Percentiles rank a stretch among this genome's conserved stretches.
These are phyloP conservation scores for Kwoniella botswanensis DNA, from an alignment of 768 basidiomycete genomes.

Conservation along the genomic window DNA sequence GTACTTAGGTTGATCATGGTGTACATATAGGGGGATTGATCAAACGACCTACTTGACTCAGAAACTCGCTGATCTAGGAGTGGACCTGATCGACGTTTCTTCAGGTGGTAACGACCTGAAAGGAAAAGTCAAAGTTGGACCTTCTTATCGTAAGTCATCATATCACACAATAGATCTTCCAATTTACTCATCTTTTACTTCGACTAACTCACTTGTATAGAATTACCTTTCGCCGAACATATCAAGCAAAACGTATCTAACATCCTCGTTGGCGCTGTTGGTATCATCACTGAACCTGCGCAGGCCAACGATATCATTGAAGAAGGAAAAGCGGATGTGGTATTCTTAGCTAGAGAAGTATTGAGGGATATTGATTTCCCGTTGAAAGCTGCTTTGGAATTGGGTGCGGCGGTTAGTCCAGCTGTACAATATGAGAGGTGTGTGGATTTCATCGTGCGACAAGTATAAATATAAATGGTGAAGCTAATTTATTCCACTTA, in stretches of 20 bases:
- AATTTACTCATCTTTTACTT: too few species aligned
- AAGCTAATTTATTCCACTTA: too few species aligned
- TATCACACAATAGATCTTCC: too few species aligned
- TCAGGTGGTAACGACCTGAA: conserved; percentile 69
- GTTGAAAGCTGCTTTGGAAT: conserved; percentile 66
- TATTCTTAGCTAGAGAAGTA: conserved; percentile 71
- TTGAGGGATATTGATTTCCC: conserved; percentile 72
- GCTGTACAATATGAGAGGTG: conserved; percentile 69
- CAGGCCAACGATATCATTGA: conserved; percentile 71
- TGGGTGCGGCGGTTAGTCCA: conserved; percentile 70
- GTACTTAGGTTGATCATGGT: conserved; percentile 60
- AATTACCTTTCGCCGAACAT: conserved; percentile 73
- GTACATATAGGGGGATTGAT: conserved; percentile 68
- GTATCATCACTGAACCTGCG: conserved; percentile 71
- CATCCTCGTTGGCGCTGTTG: conserved; percentile 67
- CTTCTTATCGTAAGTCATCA: conserved; percentile 41
- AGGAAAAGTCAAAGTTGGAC: conserved; percentile 65
- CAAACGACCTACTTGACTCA: conserved; percentile 70
- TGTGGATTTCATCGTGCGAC: conserved; percentile 17
- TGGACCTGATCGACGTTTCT: conserved; percentile 78
- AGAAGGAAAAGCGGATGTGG: conserved; percentile 70
- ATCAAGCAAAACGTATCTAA: conserved; percentile 54
- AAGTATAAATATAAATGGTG: background rate
- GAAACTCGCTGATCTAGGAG: conserved; percentile 66
- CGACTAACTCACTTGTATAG: conserved; percentile 6